Percentiles rank a stretch among this genome's conserved stretches.
Conservation (phyloP, 1,284 basidiomycete species). For the Dichomitus squalens region DNA sequence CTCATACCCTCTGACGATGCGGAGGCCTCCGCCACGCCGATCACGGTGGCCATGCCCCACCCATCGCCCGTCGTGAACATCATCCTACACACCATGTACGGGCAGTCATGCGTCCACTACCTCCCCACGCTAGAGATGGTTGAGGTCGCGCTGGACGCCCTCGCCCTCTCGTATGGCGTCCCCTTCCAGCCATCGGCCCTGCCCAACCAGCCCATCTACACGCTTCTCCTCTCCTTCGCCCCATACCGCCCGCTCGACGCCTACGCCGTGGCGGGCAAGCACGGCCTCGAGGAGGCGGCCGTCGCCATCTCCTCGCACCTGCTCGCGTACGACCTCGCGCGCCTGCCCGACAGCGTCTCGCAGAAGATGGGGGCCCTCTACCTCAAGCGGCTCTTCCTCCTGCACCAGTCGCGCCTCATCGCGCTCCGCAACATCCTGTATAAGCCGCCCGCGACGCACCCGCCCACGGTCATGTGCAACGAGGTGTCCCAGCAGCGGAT, state of each 20-base stretch:
- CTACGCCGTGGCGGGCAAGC: slow-evolving; percentile 38
- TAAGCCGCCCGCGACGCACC: slow-evolving; percentile 35
- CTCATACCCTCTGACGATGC: neutral
- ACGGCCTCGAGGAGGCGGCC: slow-evolving; percentile 37
- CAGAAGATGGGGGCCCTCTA: slow-evolving; percentile 40
- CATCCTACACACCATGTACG: slow-evolving; percentile 38
- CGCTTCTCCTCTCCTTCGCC: slow-evolving; percentile 33
- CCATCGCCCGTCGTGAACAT: slow-evolving; percentile 37
- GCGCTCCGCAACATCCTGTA: slow-evolving; percentile 38
- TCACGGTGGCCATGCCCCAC: slow-evolving; percentile 1
- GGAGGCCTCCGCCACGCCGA: neutral
- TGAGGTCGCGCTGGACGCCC: slow-evolving; percentile 28
- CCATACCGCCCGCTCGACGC: slow-evolving; percentile 35
- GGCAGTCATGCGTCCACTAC: slow-evolving; percentile 33
- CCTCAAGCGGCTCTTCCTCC: slow-evolving; percentile 41
- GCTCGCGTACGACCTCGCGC: slow-evolving; percentile 33
- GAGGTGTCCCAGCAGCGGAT: slow-evolving; percentile 31
- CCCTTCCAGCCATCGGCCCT: slow-evolving; percentile 19
- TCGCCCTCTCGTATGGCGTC: slow-evolving; percentile 33
- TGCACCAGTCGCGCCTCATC: slow-evolving; percentile 40
- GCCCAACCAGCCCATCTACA: slow-evolving; percentile 28
- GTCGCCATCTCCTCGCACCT: slow-evolving; percentile 37
- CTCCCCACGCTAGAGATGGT: slow-evolving; percentile 29
- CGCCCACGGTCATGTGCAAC: slow-evolving; percentile 31
- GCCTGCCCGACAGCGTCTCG: slow-evolving; percentile 36